Evolutionary conservation across 1,139 yeast genomes (phyloP), one percentile per base, ranked within the genome.

Genomic region (Hanseniaspora uvarum): DNA sequence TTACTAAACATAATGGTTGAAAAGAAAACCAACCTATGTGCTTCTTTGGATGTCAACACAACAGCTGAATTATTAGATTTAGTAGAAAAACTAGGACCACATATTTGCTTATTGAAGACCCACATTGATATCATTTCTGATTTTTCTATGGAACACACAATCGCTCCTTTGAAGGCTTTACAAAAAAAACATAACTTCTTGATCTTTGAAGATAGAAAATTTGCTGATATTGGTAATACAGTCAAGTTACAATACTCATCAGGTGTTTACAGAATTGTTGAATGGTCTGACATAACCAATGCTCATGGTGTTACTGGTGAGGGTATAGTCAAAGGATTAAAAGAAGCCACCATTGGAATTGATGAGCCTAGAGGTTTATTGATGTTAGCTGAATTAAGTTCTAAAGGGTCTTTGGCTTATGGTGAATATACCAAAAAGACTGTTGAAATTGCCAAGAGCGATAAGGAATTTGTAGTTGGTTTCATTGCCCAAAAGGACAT

Each of bases 141-240:
- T 67, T 94, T 89, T 68, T 72, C 86, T 0, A 83, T 81, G 64
- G 95, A 86, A 56, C 78, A 76, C 1, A 88, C 97, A 0, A 77
- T 92, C 30, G 68, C 68, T 11, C 97, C 96, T 4, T 71, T 94
- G 59, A 68, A 83, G 58, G 79, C 68, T 56, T 72, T 89, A 34
- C 79, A 95, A 8, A 70, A 76, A 60, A 85, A 86, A 65, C 92
- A 88, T 70, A 78, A 83, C 58, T 89, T 89, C 62, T 70, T 92
- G 75, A 83, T 89, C 59, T 89, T 89, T 65, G 98, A 89, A 70
- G 98, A 89, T 70, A 79, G 99, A 60, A 94, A 94, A 72, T 94
- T 94, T 70, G 98, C 98, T 30, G 99, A 94, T 68, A 94, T 94
- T 63, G 99, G 99, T n/a, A 87, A 88, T 64, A 94, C 98, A 1